These are phyloP conservation scores for Blastocystis sp. DNA, from an alignment of 352 stramenopile species.

Conservation along the genomic window DNA sequence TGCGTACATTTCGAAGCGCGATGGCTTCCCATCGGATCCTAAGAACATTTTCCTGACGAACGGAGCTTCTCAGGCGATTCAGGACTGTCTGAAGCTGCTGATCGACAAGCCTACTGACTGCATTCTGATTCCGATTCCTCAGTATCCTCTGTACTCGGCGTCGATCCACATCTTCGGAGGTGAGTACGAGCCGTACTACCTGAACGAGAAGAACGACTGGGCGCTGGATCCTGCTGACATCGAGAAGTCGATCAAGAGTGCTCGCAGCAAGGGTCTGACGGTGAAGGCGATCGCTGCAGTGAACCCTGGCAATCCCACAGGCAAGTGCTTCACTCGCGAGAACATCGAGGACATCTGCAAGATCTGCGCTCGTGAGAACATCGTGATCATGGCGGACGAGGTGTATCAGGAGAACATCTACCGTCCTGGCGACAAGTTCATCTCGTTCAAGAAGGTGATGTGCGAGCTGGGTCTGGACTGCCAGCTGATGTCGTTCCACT, in stretches of 20 bases:
- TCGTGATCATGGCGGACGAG: constrained; percentile 93
- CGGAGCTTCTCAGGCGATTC: constrained; percentile 85
- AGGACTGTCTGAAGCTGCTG: constrained; percentile 85
- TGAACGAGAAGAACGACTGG: constrained; percentile 87
- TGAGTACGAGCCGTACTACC: constrained; percentile 86
- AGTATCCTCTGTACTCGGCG: constrained; percentile 96
- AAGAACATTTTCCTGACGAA: constrained; percentile 94
- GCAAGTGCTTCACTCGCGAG: constrained; percentile 75
- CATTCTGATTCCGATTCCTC: constrained; percentile 89
- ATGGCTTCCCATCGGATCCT: constrained; percentile 79
- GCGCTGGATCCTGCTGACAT: constrained; percentile 77
- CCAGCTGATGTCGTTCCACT: constrained; percentile 97
- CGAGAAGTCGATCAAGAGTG: constrained; percentile 76
- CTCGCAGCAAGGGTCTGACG: constrained; percentile 79
- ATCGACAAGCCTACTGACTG: constrained; percentile 93
- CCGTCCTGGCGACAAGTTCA: constrained; percentile 76
- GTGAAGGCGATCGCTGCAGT: constrained; percentile 89
- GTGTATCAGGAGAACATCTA: constrained; percentile 99
- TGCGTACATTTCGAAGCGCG: constrained; percentile 76
- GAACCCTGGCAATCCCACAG: constrained; percentile 95
- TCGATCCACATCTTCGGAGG: constrained; percentile 85
- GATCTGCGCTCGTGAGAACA: constrained; percentile 83
- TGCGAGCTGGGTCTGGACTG: constrained; percentile 71
- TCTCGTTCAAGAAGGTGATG: constrained; percentile 89
- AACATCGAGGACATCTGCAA: constrained; percentile 87